A percentile compares a stretch with the other conserved stretches of the same genome.
phyloP scores from a whole-genome alignment of 257 asterid species.

The Fraxinus americana region DNA sequence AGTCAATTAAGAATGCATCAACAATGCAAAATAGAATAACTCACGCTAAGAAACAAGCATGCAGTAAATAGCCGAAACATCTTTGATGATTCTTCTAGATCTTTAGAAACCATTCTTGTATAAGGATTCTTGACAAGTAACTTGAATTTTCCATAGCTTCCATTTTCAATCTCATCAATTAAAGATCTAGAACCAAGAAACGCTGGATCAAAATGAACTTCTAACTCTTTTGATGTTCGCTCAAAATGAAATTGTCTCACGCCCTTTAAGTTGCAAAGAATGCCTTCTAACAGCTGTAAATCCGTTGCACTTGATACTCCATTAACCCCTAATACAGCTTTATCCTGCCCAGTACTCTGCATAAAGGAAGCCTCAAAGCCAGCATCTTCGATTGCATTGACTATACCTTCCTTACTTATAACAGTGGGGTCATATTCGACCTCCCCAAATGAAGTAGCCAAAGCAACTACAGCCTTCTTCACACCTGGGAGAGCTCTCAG shows the following conservation, averaged over 20 bases:
- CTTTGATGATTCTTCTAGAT: slow-evolving; percentile 74
- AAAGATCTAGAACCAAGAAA: slow-evolving; percentile 79
- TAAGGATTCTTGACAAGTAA: slow-evolving; percentile 80
- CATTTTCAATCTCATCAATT: slow-evolving; percentile 73
- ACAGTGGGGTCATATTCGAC: slow-evolving; percentile 78
- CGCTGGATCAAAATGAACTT: slow-evolving; percentile 87
- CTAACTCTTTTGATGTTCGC: slow-evolving; percentile 54
- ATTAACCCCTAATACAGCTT: slow-evolving; percentile 61
- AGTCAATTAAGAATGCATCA: not conserved
- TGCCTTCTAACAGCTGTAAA: slow-evolving; percentile 66
- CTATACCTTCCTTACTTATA: slow-evolving; percentile 72
- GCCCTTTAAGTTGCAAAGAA: slow-evolving; percentile 68
- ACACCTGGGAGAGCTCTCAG: slow-evolving; percentile 78
- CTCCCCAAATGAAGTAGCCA: slow-evolving; percentile 93
- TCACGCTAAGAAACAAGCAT: slow-evolving; percentile 85
- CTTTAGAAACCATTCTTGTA: slow-evolving; percentile 86
- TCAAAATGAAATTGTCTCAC: slow-evolving; percentile 67
- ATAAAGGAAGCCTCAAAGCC: slow-evolving; percentile 96
- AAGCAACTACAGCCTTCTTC: slow-evolving; percentile 77
- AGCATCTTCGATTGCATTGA: slow-evolving; percentile 89
- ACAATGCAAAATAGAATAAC: slow-evolving; percentile 34
- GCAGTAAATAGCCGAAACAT: slow-evolving; percentile 84
- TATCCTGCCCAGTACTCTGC: slow-evolving; percentile 89
- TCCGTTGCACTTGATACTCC: slow-evolving; percentile 72
- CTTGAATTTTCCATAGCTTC: slow-evolving; percentile 73